phyloP scores from a whole-genome alignment of 1,284 basidiomycete species.

The Heterobasidion annosum region DNA sequence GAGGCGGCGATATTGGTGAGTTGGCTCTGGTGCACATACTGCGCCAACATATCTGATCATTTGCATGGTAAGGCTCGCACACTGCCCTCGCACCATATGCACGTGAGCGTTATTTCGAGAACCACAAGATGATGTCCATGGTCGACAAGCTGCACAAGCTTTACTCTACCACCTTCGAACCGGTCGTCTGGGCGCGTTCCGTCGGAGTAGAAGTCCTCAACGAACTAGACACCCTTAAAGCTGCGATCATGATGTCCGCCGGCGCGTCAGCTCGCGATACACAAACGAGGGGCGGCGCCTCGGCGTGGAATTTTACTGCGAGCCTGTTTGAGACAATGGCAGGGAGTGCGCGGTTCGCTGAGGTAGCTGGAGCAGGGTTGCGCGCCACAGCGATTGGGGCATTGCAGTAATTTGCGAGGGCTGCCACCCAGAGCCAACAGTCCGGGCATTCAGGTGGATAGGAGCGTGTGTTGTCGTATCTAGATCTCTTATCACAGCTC shows the following conservation, averaged over 20 bases:
- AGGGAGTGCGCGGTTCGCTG: conserved; percentile 1
- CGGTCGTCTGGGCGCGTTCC: conserved; percentile 80
- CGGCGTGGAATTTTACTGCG: conserved; percentile 18
- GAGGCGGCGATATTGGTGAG: conserved; percentile 78
- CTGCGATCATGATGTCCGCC: conserved; percentile 74
- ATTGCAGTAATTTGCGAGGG: conserved; percentile 7
- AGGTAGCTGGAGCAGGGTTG: conserved; percentile 8
- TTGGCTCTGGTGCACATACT: conserved; percentile 3
- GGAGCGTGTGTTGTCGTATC: no score
- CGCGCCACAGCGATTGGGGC: conserved; percentile 3
- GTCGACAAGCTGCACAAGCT: conserved; percentile 87
- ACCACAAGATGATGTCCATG: conserved; percentile 77
- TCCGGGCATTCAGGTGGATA: no score
- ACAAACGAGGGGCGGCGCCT: conserved; percentile 2
- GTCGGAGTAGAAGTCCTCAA: conserved; percentile 88
- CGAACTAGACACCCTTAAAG: conserved; percentile 78
- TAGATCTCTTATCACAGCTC: no score
- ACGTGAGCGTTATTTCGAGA: conserved; percentile 73
- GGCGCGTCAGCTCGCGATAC: conserved; percentile 33
- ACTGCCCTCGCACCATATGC: conserved; percentile 73
- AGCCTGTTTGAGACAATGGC: conserved; percentile 16
- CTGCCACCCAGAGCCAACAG: background rate
- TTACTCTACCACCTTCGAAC: conserved; percentile 57
- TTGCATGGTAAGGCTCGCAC: conserved; percentile 48
- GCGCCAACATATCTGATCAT: background rate